These are phyloP conservation scores for Pyricularia sp. DNA, from an alignment of 2,329 filamentous ascomycete species.

Conservation along the genomic window DNA sequence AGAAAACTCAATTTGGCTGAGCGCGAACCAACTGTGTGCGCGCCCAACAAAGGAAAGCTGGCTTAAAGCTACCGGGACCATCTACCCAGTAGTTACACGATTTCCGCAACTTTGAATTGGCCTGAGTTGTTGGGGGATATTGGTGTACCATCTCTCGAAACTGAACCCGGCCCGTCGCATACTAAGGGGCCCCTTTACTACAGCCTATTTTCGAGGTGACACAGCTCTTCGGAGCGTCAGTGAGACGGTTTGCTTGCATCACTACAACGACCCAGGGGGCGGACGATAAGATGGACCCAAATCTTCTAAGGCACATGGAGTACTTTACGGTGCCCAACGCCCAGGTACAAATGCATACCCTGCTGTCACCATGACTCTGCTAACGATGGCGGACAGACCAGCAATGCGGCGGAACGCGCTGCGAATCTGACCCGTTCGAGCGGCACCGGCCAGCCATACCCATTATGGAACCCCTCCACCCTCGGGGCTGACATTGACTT, in stretches of 20 bases:
- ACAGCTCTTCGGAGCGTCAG: not conserved
- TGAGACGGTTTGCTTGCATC: not conserved
- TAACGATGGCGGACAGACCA: conserved; percentile 12
- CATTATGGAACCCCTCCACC: conserved; percentile 20
- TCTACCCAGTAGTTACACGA: not conserved
- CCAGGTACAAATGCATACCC: conserved; percentile 15
- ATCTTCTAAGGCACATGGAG: conserved; percentile 23
- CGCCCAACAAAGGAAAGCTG: not conserved
- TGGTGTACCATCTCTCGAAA: not conserved
- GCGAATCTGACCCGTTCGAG: conserved; percentile 13
- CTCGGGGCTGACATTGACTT: conserved; percentile 13
- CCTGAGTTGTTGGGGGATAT: not conserved
- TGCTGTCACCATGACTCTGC: no score
- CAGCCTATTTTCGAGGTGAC: not conserved
- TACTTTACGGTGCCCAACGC: conserved; percentile 26
- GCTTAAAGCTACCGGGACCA: not conserved
- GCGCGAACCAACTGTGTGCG: not conserved
- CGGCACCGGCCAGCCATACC: conserved; percentile 8
- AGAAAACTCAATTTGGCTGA: not conserved
- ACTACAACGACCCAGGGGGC: conserved; percentile 9
- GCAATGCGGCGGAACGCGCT: conserved; percentile 20
- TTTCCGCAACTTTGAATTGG: not conserved
- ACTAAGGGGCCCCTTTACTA: not conserved
- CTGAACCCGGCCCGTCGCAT: not conserved
- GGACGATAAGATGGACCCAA: conserved; percentile 21